Conservation (phyloP, 1,139 yeast genomes). For the Arxiozyma slooffiae region DNA sequence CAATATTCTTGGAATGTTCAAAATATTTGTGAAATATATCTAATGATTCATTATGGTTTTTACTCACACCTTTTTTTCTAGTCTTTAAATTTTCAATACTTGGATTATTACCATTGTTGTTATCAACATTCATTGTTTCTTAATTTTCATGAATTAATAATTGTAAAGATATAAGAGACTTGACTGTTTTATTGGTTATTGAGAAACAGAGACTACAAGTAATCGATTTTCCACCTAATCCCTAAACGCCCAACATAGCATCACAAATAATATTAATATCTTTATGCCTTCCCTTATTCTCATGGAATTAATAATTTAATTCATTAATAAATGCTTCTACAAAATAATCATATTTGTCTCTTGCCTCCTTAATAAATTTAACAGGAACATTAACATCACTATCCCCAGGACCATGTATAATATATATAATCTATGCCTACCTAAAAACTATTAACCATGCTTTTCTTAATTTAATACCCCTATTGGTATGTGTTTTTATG, state of each 20-base stretch:
- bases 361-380: slow-evolving; percentile 14
- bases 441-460: slow-evolving; percentile 21
- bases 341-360: slow-evolving; percentile 14
- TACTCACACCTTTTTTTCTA: too few species aligned
- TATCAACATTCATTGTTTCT: too few species aligned
- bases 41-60: too few species aligned
- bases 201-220: too few species aligned
- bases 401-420: slow-evolving; percentile 16
- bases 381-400: slow-evolving; percentile 12
- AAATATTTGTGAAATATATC: too few species aligned
- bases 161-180: too few species aligned
- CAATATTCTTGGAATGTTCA: neutral
- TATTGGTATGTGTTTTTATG: slow-evolving; percentile 10
- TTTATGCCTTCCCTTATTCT: neutral
- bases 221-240: too few species aligned
- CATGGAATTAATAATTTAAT: slow-evolving; percentile 1
- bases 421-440: slow-evolving; percentile 15
- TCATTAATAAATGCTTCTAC: slow-evolving; percentile 17
- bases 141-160: too few species aligned
- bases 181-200: too few species aligned
- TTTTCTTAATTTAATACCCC: slow-evolving; percentile 15
- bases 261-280: neutral
- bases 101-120: too few species aligned
- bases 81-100: too few species aligned
- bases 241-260: too few species aligned